Percentiles rank a stretch among this genome's conserved stretches.
These are phyloP conservation scores for Fomitopsis palustris DNA, from an alignment of 1,284 basidiomycete species.

Conservation along the genomic window DNA sequence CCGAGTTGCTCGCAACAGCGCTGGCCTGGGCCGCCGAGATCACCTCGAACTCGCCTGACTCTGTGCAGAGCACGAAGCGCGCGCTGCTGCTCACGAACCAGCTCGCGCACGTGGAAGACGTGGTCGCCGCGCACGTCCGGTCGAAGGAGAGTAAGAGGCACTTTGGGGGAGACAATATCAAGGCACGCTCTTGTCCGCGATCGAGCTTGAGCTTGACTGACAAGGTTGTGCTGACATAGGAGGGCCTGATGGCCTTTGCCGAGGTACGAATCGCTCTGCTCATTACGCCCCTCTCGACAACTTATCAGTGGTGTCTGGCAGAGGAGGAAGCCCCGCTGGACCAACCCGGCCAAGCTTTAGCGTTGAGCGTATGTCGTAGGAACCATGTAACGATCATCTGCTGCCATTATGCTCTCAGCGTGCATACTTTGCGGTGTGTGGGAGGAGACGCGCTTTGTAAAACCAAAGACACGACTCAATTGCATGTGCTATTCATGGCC, in stretches of 20 bases:
- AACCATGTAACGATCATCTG: neutral
- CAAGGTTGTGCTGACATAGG: constrained; percentile 22
- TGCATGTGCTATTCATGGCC: no score
- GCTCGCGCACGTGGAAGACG: constrained; percentile 51
- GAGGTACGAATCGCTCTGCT: constrained; percentile 27
- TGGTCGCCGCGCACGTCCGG: constrained; percentile 45
- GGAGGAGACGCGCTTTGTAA: no score
- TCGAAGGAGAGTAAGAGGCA: constrained; percentile 50
- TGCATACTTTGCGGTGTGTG: no score
- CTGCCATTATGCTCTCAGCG: no score
- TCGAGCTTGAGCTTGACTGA: neutral
- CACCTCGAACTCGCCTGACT: constrained; percentile 71
- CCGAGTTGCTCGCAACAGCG: constrained; percentile 59
- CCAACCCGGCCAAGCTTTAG: constrained; percentile 57
- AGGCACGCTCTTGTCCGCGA: constrained; percentile 35
- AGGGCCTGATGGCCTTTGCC: constrained; percentile 40
- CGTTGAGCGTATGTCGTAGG: neutral
- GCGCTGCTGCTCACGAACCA: constrained; percentile 54
- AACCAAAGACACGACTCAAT: no score
- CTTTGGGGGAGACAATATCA: constrained; percentile 73
- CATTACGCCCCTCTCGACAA: neutral
- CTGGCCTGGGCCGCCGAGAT: constrained; percentile 63
- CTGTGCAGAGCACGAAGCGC: constrained; percentile 75
- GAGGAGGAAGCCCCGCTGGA: constrained; percentile 61
- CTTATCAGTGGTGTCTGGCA: constrained; percentile 22